Conservation (phyloP, 805 yeast species). For the Yarrowia hollandica region DNA sequence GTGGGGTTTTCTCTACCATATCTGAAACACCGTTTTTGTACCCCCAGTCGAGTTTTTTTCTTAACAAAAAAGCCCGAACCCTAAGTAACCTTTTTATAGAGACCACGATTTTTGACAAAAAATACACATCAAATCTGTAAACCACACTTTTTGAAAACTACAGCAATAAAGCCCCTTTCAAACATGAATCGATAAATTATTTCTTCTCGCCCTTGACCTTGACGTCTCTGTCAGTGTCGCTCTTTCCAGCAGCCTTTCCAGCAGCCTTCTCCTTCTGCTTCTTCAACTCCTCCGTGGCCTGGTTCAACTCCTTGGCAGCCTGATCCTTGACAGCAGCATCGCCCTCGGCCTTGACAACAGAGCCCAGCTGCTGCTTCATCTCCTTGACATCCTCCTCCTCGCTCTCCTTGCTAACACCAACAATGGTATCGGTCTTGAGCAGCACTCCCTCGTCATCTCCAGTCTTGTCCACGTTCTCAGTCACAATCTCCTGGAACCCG, state of each 20-base stretch:
- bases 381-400: slow-evolving; percentile 6
- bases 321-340: slow-evolving; percentile 19
- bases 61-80: too few relatives aligned
- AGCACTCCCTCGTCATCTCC: not conserved
- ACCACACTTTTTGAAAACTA: not conserved
- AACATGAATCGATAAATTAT: slow-evolving; percentile 19
- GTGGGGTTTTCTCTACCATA: too few relatives aligned
- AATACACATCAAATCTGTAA: not conserved
- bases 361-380: slow-evolving; percentile 15
- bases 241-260: not conserved
- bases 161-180: not conserved
- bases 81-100: too few relatives aligned
- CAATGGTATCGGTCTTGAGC: slow-evolving; percentile 6
- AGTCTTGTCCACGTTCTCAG: slow-evolving; percentile 6
- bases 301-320: slow-evolving; percentile 8
- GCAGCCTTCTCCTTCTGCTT: not conserved
- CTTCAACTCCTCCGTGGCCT: slow-evolving; percentile 2
- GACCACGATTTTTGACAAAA: not conserved
- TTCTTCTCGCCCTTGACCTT: not conserved
- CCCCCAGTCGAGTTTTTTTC: too few relatives aligned
- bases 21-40: too few relatives aligned
- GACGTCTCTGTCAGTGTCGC: not conserved
- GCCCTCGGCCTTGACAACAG: slow-evolving; percentile 5
- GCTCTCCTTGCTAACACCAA: slow-evolving; percentile 6
- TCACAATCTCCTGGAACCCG: slow-evolving; percentile 17